Evolutionary conservation across 2,329 filamentous ascomycete species (phyloP).

Genomic region (Drechslera avenae): DNA sequence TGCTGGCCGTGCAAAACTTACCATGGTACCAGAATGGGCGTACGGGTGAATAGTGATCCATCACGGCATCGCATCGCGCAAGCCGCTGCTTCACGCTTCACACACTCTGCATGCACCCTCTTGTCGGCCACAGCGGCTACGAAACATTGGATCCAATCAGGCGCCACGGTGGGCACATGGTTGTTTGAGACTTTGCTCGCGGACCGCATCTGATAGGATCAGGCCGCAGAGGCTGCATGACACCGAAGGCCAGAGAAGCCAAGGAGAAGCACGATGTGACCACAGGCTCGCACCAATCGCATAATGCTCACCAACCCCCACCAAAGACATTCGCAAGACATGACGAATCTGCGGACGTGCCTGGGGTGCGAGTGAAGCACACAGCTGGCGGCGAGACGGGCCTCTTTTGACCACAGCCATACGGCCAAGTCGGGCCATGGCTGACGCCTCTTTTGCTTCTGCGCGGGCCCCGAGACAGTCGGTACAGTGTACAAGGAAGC

Average conservation of each 20-base stretch:
- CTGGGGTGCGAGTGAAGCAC: slow-evolving; percentile 1
- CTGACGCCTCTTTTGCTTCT: background rate
- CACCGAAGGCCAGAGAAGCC: slow-evolving; percentile 1
- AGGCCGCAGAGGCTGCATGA: slow-evolving; percentile 6
- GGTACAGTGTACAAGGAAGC: no score
- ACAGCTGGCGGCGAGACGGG: background rate
- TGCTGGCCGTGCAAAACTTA: background rate
- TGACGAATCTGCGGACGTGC: slow-evolving; percentile 26
- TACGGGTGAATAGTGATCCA: slow-evolving; percentile 21
- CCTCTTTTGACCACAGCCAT: slow-evolving; percentile 4
- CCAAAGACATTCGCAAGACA: slow-evolving; percentile 26
- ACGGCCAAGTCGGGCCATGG: slow-evolving; percentile 1
- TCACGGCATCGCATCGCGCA: slow-evolving; percentile 30
- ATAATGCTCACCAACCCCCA: slow-evolving; percentile 24
- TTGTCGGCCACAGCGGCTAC: slow-evolving; percentile 31
- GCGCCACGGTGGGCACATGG: slow-evolving; percentile 18
- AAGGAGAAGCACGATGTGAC: slow-evolving; percentile 17
- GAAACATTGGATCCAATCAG: slow-evolving; percentile 41
- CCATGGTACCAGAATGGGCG: background rate
- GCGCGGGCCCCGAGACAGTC: slow-evolving; percentile 4
- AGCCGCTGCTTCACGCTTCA: slow-evolving; percentile 19
- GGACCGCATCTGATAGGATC: slow-evolving; percentile 28
- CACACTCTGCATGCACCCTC: slow-evolving; percentile 22
- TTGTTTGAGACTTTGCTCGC: slow-evolving; percentile 27
- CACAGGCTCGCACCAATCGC: slow-evolving; percentile 25